phyloP scores from a whole-genome alignment of 1,284 basidiomycete genomes.

The Porphyrellus sp. region DNA sequence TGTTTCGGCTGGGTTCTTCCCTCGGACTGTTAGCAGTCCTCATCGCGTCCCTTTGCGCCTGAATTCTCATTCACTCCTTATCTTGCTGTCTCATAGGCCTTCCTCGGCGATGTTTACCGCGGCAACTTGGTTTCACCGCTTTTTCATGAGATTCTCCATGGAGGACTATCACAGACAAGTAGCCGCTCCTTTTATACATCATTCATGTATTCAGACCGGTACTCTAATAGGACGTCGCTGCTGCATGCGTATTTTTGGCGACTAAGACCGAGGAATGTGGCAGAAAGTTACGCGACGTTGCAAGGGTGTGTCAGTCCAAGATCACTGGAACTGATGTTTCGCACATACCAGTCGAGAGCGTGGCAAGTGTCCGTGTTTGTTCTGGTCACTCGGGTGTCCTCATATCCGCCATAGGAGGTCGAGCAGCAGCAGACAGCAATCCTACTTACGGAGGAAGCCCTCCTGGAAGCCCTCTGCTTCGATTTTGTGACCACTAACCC shows the following conservation, averaged over 20 bases:
- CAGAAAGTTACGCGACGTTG: conserved; percentile 81
- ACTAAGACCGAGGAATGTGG: conserved; percentile 91
- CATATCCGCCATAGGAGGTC: conserved; percentile 52
- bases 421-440: conserved; percentile 73
- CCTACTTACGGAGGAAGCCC: conserved; percentile 75
- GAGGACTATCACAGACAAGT: conserved; percentile 80
- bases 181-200: conserved; percentile 10
- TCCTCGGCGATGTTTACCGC: conserved; percentile 79
- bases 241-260: conserved; percentile 86
- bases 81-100: conserved; percentile 46
- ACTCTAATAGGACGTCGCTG: conserved; percentile 71
- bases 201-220: conserved; percentile 9
- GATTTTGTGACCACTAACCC: conserved; percentile 85
- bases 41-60: conserved; percentile 10
- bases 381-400: conserved; percentile 9
- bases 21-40: conserved; percentile 59
- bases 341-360: conserved; percentile 58
- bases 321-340: conserved; percentile 52
- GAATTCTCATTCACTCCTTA: conserved; percentile 15
- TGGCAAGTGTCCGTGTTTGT: conserved; percentile 41
- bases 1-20: conserved; percentile 74
- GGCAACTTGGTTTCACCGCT: conserved; percentile 89
- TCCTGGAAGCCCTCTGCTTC: conserved; percentile 88
- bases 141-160: conserved; percentile 92
- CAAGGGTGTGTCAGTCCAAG: conserved; percentile 74